Evolutionary conservation across 2,329 filamentous ascomycete genomes (phyloP).

Genomic region (Leptosphaerulina australis): DNA sequence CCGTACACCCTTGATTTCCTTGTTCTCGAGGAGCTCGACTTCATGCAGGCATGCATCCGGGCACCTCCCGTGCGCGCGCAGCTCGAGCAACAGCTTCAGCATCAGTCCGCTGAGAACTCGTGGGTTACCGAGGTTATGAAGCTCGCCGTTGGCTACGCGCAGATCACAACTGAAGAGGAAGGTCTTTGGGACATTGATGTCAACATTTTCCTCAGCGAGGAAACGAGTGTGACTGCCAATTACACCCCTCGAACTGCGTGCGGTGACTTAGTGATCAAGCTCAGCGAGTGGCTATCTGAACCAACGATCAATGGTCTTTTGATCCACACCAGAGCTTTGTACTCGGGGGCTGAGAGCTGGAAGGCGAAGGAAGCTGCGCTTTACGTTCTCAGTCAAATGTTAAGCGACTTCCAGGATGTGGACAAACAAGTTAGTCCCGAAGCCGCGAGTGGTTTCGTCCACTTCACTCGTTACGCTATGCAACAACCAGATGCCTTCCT

Average conservation of each 20-base stretch:
- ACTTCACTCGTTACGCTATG: conserved; percentile 80
- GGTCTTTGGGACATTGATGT: conserved; percentile 96
- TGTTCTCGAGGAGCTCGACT: conserved; percentile 91
- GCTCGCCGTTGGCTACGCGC: conserved; percentile 81
- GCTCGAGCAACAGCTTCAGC: conserved; percentile 77
- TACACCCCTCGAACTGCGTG: conserved; percentile 94
- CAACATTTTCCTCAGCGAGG: conserved; percentile 92
- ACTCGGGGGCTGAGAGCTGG: conserved; percentile 63
- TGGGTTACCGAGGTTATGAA: conserved; percentile 92
- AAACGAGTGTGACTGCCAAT: conserved; percentile 92
- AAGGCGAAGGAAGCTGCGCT: conserved; percentile 79
- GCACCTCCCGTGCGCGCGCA: conserved; percentile 88
- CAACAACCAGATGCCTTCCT: conserved; percentile 75
- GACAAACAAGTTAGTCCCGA: conserved; percentile 72
- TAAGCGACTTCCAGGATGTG: conserved; percentile 82
- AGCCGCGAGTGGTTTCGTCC: conserved; percentile 74
- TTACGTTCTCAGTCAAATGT: conserved; percentile 82
- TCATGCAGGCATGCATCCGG: conserved; percentile 87
- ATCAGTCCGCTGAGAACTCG: conserved; percentile 60
- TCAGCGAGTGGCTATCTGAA: conserved; percentile 84
- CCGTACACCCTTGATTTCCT: conserved; percentile 94
- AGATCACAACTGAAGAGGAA: conserved; percentile 91
- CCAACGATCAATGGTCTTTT: conserved; percentile 80
- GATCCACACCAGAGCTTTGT: conserved; percentile 75
- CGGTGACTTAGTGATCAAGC: conserved; percentile 88